A percentile compares a stretch with the other conserved stretches of the same genome.
Conservation (phyloP, 495 filamentous ascomycete species). For the Talaromyces liani region DNA sequence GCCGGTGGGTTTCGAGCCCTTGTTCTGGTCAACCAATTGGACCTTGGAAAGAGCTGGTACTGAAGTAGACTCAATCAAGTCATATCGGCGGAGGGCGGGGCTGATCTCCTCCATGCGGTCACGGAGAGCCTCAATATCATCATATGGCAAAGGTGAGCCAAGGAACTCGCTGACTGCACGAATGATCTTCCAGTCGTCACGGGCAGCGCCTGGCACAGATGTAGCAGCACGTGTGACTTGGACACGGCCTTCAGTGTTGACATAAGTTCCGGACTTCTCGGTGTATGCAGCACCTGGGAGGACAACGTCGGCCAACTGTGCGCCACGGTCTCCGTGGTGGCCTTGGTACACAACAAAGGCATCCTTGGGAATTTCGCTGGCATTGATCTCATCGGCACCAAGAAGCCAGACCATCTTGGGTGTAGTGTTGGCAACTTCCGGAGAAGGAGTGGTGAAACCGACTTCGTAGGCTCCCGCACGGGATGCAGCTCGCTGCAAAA, state of each 20-base stretch:
- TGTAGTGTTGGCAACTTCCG: conserved; percentile 65
- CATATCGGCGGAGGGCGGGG: conserved; percentile 80
- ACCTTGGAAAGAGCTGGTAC: conserved; percentile 71
- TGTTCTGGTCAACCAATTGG: conserved; percentile 92
- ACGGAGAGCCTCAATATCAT: conserved; percentile 77
- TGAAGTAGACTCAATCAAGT: conserved; percentile 74
- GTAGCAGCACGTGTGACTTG: conserved; percentile 89
- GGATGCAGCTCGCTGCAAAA: conserved; percentile 88
- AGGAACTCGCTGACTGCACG: conserved; percentile 87
- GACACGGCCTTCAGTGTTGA: conserved; percentile 95
- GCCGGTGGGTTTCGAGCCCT: conserved; percentile 60
- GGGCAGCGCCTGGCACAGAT: conserved; percentile 73
- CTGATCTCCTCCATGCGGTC: conserved; percentile 95
- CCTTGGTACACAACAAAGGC: conserved; percentile 97
- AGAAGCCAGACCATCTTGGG: conserved; percentile 97
- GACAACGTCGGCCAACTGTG: conserved; percentile 86
- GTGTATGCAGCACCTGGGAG: conserved; percentile 93
- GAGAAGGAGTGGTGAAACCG: conserved; percentile 80
- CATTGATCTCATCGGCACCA: conserved; percentile 82
- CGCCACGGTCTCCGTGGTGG: conserved; percentile 91
- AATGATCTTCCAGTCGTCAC: conserved; percentile 98
- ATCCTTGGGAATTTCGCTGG: conserved; percentile 78
- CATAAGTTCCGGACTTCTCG: conserved; percentile 92
- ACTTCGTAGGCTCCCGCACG: conserved; percentile 89
- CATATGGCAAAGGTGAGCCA: conserved; percentile 80